Percentiles rank a stretch among this genome's conserved stretches.
Conservation (phyloP, 2,329 filamentous ascomycete genomes). For the Alternaria gansuensis region DNA sequence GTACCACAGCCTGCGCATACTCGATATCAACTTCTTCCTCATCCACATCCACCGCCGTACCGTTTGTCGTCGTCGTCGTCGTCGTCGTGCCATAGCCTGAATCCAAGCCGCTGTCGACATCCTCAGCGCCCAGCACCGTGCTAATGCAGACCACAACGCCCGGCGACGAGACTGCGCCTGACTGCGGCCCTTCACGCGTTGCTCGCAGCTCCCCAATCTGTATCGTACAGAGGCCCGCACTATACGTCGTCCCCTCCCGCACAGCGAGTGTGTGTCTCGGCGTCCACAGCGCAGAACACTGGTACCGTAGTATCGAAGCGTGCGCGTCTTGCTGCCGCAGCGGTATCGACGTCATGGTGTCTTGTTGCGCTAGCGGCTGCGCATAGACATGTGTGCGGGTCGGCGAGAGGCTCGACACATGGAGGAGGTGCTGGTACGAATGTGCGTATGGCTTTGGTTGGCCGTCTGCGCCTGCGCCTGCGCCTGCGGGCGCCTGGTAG, state of each 20-base stretch:
- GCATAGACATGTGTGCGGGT: conserved; percentile 38
- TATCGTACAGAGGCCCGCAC: conserved; percentile 37
- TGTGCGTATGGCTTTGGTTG: conserved; percentile 30
- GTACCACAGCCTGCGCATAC: conserved; percentile 36
- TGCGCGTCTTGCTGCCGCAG: conserved; percentile 35
- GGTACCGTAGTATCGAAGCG: conserved; percentile 28
- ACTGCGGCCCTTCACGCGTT: conserved; percentile 31
- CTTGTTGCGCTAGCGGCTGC: conserved; percentile 28
- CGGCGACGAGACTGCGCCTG: conserved; percentile 30
- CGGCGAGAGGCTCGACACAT: conserved; percentile 34
- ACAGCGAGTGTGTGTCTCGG: conserved; percentile 37
- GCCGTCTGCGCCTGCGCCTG: conserved; percentile 23
- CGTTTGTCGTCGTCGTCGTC: not conserved
- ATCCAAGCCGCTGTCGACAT: conserved; percentile 12
- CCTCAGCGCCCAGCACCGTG: conserved; percentile 24
- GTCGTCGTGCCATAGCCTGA: not conserved
- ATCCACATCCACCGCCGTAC: conserved; percentile 1
- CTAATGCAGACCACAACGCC: conserved; percentile 45
- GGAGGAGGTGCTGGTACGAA: conserved; percentile 45
- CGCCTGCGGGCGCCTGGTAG: conserved; percentile 15
- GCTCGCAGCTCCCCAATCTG: conserved; percentile 42
- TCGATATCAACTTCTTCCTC: conserved; percentile 33
- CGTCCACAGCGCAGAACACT: conserved; percentile 42
- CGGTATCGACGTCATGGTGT: conserved; percentile 38
- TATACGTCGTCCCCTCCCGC: conserved; percentile 34